A percentile compares a stretch with the other conserved stretches of the same genome.
Conservation (phyloP, 768 basidiomycete species). For the Cyathus striatus region DNA sequence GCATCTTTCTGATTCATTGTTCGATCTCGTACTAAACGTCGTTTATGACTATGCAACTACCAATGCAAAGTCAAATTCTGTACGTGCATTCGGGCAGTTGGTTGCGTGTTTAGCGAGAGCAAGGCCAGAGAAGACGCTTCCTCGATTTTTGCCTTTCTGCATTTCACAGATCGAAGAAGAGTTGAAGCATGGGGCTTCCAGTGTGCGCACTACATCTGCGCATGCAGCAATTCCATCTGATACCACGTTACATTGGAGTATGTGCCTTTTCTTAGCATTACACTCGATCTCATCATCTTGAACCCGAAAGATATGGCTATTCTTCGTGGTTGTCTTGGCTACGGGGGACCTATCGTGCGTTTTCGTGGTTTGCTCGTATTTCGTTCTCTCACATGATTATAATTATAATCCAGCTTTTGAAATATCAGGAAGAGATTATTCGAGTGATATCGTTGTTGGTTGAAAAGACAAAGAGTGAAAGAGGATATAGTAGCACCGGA, state of each 20-base stretch:
- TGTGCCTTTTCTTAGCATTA: conserved; percentile 1
- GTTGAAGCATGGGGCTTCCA: conserved; percentile 86
- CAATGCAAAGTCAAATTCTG: conserved; percentile 88
- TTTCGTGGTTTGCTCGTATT: neutral
- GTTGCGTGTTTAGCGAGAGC: conserved; percentile 80
- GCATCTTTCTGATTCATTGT: conserved; percentile 73
- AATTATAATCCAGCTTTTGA: conserved; percentile 46
- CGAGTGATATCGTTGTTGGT: conserved; percentile 59
- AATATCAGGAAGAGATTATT: conserved; percentile 62
- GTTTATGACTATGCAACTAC: conserved; percentile 86
- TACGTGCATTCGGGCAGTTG: conserved; percentile 84
- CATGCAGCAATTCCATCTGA: conserved; percentile 75
- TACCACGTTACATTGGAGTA: conserved; percentile 92
- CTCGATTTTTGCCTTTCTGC: conserved; percentile 78
- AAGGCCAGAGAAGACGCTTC: conserved; percentile 68
- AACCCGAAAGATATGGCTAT: conserved; percentile 73
- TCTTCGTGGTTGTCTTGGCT: conserved; percentile 76
- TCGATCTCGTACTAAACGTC: conserved; percentile 80
- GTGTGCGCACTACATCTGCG: conserved; percentile 72
- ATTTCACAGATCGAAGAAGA: conserved; percentile 75
- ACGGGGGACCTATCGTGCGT: conserved; percentile 60
- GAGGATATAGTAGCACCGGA: conserved; percentile 80
- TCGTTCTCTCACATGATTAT: conserved; percentile 4
- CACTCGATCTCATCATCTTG: neutral
- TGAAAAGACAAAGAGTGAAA: conserved; percentile 81